Conservation (phyloP, 108 stramenopile genomes). For the Schizochytrium sp. region DNA sequence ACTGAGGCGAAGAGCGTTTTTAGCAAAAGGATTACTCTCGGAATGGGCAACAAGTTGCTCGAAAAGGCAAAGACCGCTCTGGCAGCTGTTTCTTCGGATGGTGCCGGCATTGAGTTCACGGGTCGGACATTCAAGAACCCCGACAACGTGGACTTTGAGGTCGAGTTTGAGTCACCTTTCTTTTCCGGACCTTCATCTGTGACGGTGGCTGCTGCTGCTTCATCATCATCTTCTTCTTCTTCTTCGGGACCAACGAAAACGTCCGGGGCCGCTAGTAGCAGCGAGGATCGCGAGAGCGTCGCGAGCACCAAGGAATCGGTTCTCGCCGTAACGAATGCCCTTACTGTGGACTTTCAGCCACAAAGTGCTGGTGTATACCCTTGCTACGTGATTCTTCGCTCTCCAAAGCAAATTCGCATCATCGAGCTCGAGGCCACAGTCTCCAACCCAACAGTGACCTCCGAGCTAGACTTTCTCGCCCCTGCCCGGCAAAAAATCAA, state of each 20-base stretch:
- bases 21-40: conserved; percentile 20
- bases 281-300: no score
- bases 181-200: background rate
- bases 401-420: conserved; percentile 35
- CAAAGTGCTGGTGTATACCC: conserved; percentile 40
- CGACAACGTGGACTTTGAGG: conserved; percentile 16
- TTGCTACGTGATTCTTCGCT: background rate
- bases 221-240: no score
- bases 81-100: background rate
- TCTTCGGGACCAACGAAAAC: no score
- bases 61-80: conserved; percentile 27
- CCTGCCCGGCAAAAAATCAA: conserved; percentile 42
- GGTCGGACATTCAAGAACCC: conserved; percentile 19
- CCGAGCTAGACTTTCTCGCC: conserved; percentile 40
- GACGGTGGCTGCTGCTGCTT: background rate
- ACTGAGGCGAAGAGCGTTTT: conserved; percentile 24
- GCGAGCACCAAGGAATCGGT: background rate
- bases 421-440: conserved; percentile 28
- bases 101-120: background rate
- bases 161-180: background rate
- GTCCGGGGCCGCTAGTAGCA: no score
- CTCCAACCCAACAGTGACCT: conserved; percentile 18
- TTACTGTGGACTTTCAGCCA: conserved; percentile 21
- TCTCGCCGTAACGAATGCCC: background rate
- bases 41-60: conserved; percentile 25